A percentile compares a stretch with the other conserved stretches of the same genome.
Evolutionary conservation across 768 basidiomycete species (phyloP).

Genomic region (Amanita thiersii): DNA sequence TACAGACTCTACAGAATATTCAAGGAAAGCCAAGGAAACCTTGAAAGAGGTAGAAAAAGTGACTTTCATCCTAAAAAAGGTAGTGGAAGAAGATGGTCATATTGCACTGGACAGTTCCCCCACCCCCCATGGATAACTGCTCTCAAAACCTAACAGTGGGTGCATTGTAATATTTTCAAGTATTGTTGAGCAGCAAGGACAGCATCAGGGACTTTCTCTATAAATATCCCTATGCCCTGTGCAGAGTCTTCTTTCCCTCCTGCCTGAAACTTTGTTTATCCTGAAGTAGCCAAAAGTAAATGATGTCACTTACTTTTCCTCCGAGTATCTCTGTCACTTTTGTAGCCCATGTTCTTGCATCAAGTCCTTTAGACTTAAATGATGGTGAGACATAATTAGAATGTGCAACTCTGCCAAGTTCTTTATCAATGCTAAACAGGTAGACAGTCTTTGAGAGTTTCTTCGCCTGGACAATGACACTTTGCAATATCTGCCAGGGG

Average conservation of each 20-base stretch:
- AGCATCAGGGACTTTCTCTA: conserved; percentile 59
- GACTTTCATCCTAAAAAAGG: too few relatives aligned
- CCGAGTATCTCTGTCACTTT: conserved; percentile 74
- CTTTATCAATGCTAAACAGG: conserved; percentile 72
- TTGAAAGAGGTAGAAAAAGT: too few relatives aligned
- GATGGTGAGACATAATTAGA: conserved; percentile 68
- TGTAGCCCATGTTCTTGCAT: conserved; percentile 85
- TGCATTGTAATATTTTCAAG: conserved; percentile 11
- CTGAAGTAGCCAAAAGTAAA: neutral
- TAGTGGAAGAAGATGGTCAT: too few relatives aligned
- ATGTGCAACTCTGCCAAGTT: conserved; percentile 74
- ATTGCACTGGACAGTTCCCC: too few relatives aligned
- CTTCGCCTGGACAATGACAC: conserved; percentile 68
- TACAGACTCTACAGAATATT: too few relatives aligned
- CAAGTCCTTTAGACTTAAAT: conserved; percentile 56
- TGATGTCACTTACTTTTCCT: conserved; percentile 62
- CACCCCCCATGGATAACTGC: too few relatives aligned
- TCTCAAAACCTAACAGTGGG: too few relatives aligned
- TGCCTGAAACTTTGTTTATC: conserved; percentile 39
- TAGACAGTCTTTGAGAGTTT: conserved; percentile 80
- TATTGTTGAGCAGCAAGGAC: conserved; percentile 45
- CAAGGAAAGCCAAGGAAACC: too few relatives aligned
- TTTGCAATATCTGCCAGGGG: conserved; percentile 56
- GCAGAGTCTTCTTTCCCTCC: conserved; percentile 93
- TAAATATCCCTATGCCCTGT: conserved; percentile 77